Percentiles rank a stretch among this genome's conserved stretches.
These are phyloP conservation scores for Mariannaea sp. DNA, from an alignment of 2,329 filamentous ascomycete species.

Conservation along the genomic window DNA sequence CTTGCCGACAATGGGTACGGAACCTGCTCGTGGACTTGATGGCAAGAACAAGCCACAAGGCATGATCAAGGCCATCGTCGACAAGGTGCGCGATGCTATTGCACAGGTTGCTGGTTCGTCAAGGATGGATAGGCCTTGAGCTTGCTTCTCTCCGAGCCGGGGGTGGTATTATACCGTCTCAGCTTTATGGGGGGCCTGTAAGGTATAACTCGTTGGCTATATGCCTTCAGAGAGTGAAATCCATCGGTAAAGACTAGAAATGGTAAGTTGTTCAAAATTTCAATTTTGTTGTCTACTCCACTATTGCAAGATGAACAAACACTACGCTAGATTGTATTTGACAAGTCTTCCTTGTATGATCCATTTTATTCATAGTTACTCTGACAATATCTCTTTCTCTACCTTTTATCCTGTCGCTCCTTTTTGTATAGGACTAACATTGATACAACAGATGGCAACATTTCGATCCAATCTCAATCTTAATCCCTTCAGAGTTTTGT, in stretches of 20 bases:
- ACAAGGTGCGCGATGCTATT: conserved; percentile 59
- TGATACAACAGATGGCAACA: not conserved
- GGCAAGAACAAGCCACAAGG: conserved; percentile 62
- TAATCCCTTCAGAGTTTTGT: too few species aligned
- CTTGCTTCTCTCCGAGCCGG: not conserved
- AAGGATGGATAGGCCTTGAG: conserved; percentile 34
- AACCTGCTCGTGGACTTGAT: conserved; percentile 52
- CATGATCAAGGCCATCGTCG: conserved; percentile 69
- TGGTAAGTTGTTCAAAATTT: conserved; percentile 23
- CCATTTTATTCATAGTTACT: conserved; percentile 40
- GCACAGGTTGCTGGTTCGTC: conserved; percentile 48
- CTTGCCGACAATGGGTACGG: conserved; percentile 84
- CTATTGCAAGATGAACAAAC: conserved; percentile 46
- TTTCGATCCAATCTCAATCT: not conserved
- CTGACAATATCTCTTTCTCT: conserved; percentile 30
- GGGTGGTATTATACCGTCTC: too few species aligned
- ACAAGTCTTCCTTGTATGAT: conserved; percentile 45
- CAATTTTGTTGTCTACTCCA: not conserved
- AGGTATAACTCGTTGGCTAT: not conserved
- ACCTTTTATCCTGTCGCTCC: not conserved
- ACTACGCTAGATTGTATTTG: conserved; percentile 56
- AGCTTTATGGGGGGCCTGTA: not conserved
- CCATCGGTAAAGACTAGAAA: not conserved
- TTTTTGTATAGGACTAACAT: conserved; percentile 18
- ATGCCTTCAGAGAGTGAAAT: not conserved